Percentiles rank a stretch among this genome's conserved stretches.
Evolutionary conservation across 2,329 filamentous ascomycete genomes (phyloP).

Genomic region (Cytospora chrysosperma): DNA sequence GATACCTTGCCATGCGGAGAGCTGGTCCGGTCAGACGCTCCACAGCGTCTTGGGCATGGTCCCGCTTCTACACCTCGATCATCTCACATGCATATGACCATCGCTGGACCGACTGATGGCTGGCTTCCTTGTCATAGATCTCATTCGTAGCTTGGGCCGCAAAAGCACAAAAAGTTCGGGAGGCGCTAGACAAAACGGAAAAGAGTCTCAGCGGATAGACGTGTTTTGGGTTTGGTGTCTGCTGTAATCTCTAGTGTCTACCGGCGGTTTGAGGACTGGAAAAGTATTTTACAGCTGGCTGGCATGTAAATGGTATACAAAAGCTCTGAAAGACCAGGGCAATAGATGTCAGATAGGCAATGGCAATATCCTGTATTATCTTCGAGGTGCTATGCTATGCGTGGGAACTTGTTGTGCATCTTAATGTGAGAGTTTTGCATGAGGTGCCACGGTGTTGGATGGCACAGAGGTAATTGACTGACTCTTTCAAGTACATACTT

Average conservation of each 20-base stretch:
- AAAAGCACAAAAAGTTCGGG: constrained; percentile 9
- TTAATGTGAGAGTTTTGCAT: no score
- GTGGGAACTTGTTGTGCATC: background rate
- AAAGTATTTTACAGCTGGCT: background rate
- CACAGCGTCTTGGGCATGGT: background rate
- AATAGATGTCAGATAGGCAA: background rate
- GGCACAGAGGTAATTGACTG: no score
- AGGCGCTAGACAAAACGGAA: constrained; percentile 10
- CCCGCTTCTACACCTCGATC: background rate
- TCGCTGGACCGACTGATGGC: background rate
- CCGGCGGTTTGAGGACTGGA: background rate
- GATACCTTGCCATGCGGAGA: background rate
- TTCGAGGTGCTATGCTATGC: background rate
- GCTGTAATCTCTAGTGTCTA: background rate
- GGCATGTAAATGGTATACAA: background rate
- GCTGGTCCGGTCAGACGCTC: background rate
- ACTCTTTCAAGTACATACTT: no score
- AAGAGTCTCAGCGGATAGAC: background rate
- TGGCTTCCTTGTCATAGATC: background rate
- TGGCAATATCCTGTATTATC: background rate
- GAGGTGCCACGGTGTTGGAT: no score
- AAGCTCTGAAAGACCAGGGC: background rate
- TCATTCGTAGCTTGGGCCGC: background rate
- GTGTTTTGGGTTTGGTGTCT: background rate
- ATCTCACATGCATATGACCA: background rate